Evolutionary conservation across 2,329 filamentous ascomycete genomes (phyloP).

Genomic region (Aspergillus cejpii): DNA sequence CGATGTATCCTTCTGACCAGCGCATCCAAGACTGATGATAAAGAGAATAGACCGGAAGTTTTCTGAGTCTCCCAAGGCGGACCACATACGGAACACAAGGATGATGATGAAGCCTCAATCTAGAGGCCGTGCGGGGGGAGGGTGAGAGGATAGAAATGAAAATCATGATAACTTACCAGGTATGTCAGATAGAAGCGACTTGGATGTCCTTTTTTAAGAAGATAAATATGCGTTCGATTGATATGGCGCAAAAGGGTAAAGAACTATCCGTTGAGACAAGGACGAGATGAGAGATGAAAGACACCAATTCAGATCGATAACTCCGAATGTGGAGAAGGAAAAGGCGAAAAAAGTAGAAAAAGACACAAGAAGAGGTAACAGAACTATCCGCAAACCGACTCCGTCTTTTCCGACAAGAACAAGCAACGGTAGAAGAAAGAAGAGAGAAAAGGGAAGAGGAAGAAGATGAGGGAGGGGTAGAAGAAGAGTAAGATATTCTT

Average conservation of each 20-base stretch:
- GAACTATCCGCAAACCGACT: conserved; percentile 28
- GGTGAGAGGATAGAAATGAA: background rate
- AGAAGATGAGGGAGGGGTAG: no score
- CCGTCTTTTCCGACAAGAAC: conserved; percentile 25
- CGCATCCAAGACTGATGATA: background rate
- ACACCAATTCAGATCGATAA: conserved; percentile 21
- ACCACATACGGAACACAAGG: background rate
- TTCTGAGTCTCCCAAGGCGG: background rate
- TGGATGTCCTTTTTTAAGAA: conserved; percentile 14
- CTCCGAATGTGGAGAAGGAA: conserved; percentile 20
- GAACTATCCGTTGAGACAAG: conserved; percentile 16
- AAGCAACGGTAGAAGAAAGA: conserved; percentile 20
- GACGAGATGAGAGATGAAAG: conserved; percentile 18
- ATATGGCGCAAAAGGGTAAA: conserved; percentile 13
- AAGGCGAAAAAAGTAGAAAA: conserved; percentile 19
- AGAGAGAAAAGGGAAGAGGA: conserved; percentile 17
- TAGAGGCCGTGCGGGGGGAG: background rate
- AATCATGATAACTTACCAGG: conserved; percentile 16
- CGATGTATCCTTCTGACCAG: background rate
- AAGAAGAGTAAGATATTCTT: conserved; percentile 18
- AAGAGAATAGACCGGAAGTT: background rate
- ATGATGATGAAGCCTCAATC: background rate
- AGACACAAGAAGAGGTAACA: conserved; percentile 16
- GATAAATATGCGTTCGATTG: conserved; percentile 15
- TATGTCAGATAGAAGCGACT: conserved; percentile 16